These are phyloP conservation scores for Pleurotus pulmonarius DNA, from an alignment of 768 basidiomycete genomes.

Conservation along the genomic window DNA sequence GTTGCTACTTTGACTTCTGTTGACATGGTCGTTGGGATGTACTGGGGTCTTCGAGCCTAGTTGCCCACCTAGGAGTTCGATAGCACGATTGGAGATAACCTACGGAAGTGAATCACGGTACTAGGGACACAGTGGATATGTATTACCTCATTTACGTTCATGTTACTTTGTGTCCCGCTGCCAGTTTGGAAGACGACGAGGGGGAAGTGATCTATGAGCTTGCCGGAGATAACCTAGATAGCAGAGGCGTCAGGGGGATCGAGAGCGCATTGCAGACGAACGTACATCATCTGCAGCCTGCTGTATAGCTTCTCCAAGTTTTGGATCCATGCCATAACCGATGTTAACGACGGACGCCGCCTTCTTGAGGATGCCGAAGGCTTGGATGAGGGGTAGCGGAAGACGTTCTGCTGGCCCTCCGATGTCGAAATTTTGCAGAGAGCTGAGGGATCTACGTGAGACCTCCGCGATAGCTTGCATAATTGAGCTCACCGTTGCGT, in stretches of 20 bases:
- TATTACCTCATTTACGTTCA: slow-evolving; percentile 93
- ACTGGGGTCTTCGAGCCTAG: slow-evolving; percentile 96
- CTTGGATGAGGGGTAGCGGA: slow-evolving; percentile 94
- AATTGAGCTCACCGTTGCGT: slow-evolving; percentile 71
- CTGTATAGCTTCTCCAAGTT: slow-evolving; percentile 84
- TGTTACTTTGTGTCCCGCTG: slow-evolving; percentile 98
- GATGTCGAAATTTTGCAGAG: slow-evolving; percentile 97
- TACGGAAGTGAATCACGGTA: slow-evolving; percentile 20
- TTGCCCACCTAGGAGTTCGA: slow-evolving; percentile 93
- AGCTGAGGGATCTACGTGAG: slow-evolving; percentile 31
- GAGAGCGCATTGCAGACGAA: slow-evolving; percentile 4
- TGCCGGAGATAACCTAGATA: slow-evolving; percentile 90
- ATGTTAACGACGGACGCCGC: slow-evolving; percentile 91
- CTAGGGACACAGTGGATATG: not conserved
- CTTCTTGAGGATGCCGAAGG: slow-evolving; percentile 96
- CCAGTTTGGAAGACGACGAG: slow-evolving; percentile 99
- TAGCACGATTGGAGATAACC: slow-evolving; percentile 98
- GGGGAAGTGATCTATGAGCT: slow-evolving; percentile 93
- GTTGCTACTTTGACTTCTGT: slow-evolving; percentile 98
- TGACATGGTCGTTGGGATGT: slow-evolving; percentile 99
- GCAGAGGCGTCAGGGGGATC: not conserved
- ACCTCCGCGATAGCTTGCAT: not conserved
- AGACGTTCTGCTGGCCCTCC: slow-evolving; percentile 92
- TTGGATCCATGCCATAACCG: slow-evolving; percentile 85
- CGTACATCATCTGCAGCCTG: slow-evolving; percentile 90